A percentile compares a stretch with the other conserved stretches of the same genome.
phyloP scores from a whole-genome alignment of 495 filamentous ascomycete genomes.

The Tuber umbilicatum region DNA sequence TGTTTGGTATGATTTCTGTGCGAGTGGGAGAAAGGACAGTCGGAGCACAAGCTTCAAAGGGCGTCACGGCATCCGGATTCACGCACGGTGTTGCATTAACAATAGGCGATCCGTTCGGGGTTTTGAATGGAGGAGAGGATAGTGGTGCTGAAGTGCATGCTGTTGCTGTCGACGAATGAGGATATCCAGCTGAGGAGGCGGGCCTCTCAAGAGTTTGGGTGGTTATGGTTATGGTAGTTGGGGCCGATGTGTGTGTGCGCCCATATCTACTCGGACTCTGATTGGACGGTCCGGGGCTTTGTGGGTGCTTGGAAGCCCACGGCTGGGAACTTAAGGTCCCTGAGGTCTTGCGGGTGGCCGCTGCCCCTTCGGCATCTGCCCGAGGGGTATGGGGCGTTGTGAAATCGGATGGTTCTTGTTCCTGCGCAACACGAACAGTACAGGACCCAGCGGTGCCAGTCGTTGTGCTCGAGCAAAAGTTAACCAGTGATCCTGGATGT shows the following conservation, averaged over 20 bases:
- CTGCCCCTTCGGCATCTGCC: not conserved
- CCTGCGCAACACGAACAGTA: not conserved
- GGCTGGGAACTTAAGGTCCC: not conserved
- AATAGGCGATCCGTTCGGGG: not conserved
- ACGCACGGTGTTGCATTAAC: not conserved
- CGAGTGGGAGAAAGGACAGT: not conserved
- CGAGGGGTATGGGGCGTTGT: not conserved
- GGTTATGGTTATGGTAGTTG: not conserved
- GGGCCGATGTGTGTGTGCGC: not conserved
- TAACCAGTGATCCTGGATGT: slow-evolving; percentile 21
- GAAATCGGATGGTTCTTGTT: not conserved
- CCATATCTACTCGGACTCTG: not conserved
- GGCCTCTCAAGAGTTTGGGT: not conserved
- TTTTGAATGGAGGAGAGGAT: not conserved
- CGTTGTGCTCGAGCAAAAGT: slow-evolving; percentile 5
- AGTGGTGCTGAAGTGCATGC: not conserved
- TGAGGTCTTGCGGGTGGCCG: not conserved
- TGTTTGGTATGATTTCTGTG: not conserved
- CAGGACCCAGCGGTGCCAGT: not conserved
- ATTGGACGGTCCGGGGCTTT: not conserved
- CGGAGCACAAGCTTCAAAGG: not conserved
- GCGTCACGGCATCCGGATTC: not conserved
- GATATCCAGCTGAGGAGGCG: not conserved
- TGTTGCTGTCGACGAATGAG: not conserved
- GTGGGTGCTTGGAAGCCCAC: not conserved